Conservation (phyloP, 306 rosid species). For the Castanea mollissima region DNA sequence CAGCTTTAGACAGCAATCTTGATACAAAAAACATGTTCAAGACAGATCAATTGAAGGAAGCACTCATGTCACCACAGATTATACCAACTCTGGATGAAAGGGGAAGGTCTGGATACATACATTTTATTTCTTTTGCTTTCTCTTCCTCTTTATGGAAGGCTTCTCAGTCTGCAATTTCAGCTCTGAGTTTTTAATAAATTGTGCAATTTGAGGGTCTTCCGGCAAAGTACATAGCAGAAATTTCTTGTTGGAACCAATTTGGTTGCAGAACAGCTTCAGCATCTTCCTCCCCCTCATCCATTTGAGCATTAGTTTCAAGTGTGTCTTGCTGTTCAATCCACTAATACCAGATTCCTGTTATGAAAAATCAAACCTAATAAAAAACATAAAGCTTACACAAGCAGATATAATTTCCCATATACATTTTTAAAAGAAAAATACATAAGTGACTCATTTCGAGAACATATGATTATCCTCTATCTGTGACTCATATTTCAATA, state of each 20-base stretch:
- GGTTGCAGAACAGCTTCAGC: slow-evolving; percentile 44
- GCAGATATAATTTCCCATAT: background rate
- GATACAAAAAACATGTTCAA: background rate
- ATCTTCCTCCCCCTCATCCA: slow-evolving; percentile 66
- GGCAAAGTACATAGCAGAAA: slow-evolving; percentile 36
- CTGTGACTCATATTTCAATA: background rate
- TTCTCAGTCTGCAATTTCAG: slow-evolving; percentile 19
- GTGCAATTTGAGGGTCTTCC: slow-evolving; percentile 30
- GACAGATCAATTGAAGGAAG: background rate
- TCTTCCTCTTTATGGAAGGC: slow-evolving; percentile 21
- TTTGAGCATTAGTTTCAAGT: slow-evolving; percentile 54
- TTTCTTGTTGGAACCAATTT: slow-evolving; percentile 48
- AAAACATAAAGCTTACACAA: background rate
- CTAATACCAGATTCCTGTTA: slow-evolving; percentile 39
- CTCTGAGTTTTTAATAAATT: slow-evolving; percentile 11
- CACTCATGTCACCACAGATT: background rate
- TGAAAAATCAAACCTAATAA: background rate
- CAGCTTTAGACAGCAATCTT: background rate
- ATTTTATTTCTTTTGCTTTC: slow-evolving; percentile 15
- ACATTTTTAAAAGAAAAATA: background rate
- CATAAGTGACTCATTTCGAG: too few relatives aligned
- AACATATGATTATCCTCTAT: background rate
- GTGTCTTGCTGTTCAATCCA: slow-evolving; percentile 59
- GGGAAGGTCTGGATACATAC: background rate
- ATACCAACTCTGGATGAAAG: background rate